Evolutionary conservation across 169 alveolate genomes (phyloP).

Genomic region (Plasmodium sp.): DNA sequence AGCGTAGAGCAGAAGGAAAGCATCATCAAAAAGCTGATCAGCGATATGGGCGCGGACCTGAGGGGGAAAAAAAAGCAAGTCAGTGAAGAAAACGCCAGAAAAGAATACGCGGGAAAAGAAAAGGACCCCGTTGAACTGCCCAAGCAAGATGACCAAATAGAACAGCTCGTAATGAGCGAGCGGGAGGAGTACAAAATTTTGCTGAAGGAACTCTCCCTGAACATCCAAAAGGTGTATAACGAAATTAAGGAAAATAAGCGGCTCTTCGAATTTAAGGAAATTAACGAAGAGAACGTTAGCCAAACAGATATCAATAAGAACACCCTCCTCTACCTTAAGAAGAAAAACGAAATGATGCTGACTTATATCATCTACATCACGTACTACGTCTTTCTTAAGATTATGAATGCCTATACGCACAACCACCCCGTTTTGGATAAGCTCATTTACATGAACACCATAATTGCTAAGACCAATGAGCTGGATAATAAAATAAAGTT

Average conservation of each 20-base stretch:
- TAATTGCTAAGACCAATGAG: constrained; percentile 64
- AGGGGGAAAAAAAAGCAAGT: constrained; percentile 72
- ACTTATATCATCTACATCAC: constrained; percentile 78
- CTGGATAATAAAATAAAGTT: constrained; percentile 68
- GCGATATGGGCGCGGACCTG: constrained; percentile 75
- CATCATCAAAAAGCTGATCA: constrained; percentile 67
- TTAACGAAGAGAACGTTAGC: constrained; percentile 63
- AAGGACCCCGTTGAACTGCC: constrained; percentile 13
- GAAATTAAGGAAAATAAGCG: constrained; percentile 70
- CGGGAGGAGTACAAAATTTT: constrained; percentile 70
- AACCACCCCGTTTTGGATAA: constrained; percentile 82
- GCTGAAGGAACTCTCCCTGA: constrained; percentile 67
- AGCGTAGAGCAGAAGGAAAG: constrained; percentile 26
- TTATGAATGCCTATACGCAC: constrained; percentile 74
- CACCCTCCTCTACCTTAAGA: constrained; percentile 77
- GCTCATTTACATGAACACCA: constrained; percentile 75
- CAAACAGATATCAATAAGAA: constrained; percentile 72
- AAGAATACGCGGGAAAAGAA: constrained; percentile 53
- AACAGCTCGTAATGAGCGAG: constrained; percentile 40
- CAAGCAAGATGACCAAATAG: neutral
- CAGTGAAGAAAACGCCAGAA: constrained; percentile 31
- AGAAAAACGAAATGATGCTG: constrained; percentile 79
- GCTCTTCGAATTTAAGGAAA: constrained; percentile 64
- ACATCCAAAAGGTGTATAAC: constrained; percentile 66
- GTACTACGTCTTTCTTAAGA: constrained; percentile 79